phyloP scores from a whole-genome alignment of 208 protist genomes.

The Phytomonas serpens region DNA sequence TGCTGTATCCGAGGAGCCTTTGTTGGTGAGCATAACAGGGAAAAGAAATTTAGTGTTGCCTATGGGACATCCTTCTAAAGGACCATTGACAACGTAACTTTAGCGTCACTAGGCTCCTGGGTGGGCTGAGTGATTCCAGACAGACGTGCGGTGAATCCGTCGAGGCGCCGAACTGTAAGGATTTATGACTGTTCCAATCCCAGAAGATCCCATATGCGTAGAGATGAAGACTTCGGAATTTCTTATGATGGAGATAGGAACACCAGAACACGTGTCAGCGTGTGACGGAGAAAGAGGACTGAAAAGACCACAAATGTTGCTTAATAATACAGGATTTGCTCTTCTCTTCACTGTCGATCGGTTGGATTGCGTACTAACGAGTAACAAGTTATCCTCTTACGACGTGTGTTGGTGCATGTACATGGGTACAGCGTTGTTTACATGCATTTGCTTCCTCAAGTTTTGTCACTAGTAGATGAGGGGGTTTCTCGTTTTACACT shows the following conservation, averaged over 20 bases:
- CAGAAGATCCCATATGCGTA: not conserved
- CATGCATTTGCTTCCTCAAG: conserved; percentile 87
- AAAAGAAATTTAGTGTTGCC: not conserved
- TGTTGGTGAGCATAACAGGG: not conserved
- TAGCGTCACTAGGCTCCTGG: not conserved
- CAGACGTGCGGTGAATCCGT: not conserved
- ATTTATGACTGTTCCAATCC: not conserved
- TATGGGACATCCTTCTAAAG: not conserved
- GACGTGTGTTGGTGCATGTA: conserved; percentile 26
- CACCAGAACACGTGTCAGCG: not conserved
- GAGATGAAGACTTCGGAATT: not conserved
- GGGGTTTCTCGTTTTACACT: conserved; percentile 92
- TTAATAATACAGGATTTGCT: not conserved
- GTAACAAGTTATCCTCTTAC: not conserved
- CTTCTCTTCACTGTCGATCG: not conserved
- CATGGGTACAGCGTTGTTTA: conserved; percentile 40
- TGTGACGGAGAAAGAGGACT: not conserved
- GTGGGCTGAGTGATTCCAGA: not conserved
- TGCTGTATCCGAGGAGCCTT: not conserved
- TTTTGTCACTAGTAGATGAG: conserved; percentile 91
- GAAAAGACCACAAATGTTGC: not conserved
- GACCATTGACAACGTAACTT: not conserved
- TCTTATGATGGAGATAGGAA: not conserved
- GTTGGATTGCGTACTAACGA: not conserved
- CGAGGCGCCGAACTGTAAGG: not conserved